A percentile compares a stretch with the other conserved stretches of the same genome.
phyloP scores from a whole-genome alignment of 208 protist genomes.

The Wallacemonas sp. region DNA sequence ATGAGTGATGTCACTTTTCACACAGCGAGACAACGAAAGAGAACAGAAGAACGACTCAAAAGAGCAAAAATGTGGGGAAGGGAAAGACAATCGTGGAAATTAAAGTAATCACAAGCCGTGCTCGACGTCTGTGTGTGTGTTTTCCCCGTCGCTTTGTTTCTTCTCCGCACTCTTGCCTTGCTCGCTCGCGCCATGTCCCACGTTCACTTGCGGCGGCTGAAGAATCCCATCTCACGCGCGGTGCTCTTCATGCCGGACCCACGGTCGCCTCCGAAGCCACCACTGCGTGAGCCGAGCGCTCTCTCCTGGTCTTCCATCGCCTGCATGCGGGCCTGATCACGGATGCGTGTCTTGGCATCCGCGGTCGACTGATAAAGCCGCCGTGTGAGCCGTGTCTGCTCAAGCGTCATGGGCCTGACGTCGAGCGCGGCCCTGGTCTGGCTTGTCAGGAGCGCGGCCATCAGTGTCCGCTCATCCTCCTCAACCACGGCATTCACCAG shows the following conservation, averaged over 20 bases:
- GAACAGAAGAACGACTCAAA: neutral
- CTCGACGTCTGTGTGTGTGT: no score
- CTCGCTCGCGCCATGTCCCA: no score
- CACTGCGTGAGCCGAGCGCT: no score
- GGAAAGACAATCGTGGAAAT: neutral
- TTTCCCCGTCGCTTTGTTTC: neutral
- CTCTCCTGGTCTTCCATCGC: no score
- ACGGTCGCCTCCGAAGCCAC: no score
- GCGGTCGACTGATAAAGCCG: neutral
- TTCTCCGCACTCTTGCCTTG: no score
- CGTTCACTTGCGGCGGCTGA: no score
- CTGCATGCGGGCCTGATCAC: neutral
- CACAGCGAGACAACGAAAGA: neutral
- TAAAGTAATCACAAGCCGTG: no score
- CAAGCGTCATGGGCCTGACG: neutral
- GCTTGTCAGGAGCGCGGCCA: conserved; percentile 19
- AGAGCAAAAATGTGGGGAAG: neutral
- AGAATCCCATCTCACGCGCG: no score
- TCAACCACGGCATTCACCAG: conserved; percentile 9
- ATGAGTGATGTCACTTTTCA: neutral
- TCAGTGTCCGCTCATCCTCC: conserved; percentile 8
- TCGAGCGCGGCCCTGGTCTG: conserved; percentile 17
- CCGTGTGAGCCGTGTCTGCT: neutral
- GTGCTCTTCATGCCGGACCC: no score
- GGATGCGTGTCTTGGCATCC: neutral